phyloP scores from a whole-genome alignment of 2,329 filamentous ascomycete genomes.

The Huntiella abstrusa region DNA sequence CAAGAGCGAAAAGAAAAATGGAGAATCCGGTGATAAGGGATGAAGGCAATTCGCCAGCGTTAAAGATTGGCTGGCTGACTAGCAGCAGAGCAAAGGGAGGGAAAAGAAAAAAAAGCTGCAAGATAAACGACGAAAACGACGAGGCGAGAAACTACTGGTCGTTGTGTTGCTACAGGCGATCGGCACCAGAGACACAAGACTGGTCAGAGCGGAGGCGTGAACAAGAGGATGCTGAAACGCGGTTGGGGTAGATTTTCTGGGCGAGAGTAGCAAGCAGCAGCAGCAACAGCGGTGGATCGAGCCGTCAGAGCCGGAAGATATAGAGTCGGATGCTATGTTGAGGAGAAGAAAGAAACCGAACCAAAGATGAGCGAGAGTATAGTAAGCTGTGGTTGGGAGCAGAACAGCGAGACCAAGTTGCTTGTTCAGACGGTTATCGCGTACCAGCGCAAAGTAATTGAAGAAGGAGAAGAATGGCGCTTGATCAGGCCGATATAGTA shows the following conservation, averaged over 20 bases:
- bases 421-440: no score
- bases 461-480: no score
- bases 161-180: background rate
- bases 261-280: background rate
- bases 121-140: conserved; percentile 1
- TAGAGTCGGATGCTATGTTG: no score
- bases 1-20: background rate
- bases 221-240: conserved; percentile 1
- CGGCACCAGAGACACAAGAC: conserved; percentile 1
- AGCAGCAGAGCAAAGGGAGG: background rate
- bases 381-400: no score
- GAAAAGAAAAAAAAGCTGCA: background rate
- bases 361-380: no score
- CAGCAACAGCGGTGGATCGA: background rate
- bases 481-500: no score
- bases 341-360: no score
- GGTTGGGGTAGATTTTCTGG: conserved; percentile 2
- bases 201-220: conserved; percentile 4
- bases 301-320: no score
- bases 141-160: background rate
- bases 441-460: no score
- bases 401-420: no score
- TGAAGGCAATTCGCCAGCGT: no score
- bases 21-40: background rate
- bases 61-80: background rate